Base-by-base conservation (phyloP, 2,329 filamentous ascomycete genomes). In the Colletotrichum somersetense region DNA sequence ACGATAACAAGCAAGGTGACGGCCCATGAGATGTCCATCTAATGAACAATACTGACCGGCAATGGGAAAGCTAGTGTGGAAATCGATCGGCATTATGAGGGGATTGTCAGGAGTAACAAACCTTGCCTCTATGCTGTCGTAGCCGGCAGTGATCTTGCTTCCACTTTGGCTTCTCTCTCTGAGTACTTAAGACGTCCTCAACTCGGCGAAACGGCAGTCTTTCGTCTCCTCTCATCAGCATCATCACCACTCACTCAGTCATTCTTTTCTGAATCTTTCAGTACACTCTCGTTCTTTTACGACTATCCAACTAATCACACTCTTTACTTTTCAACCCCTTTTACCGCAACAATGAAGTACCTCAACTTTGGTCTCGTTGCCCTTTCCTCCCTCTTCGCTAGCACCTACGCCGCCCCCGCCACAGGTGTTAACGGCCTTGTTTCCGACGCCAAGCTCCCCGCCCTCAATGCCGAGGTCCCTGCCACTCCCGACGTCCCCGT, bases 231-330 rank as follows among this genome's bases (percentile, higher is more conserved):
- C n/a, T 66, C 69, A 56, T 58, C 69, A 38, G 55, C 69, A 64
- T 16, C 69, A 69, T 55, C 33, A 58, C 69, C 69, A 30, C 65
- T 72, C 69, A 70, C 67, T 46, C 53, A 72, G 65, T 72, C 69
- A 63, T 40, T 72, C 69, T 40, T 72, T 69, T 44, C 38, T 44
- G 53, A 55, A 40, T 18, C 38, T 35, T 63, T 62, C 59, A 52
- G 58, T 50, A 16, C 48, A 46, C 33, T 48, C 33, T 53, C 69
- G 62, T 46, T 68, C 65, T 23, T 63, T 68, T 11, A 48, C 55
- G 20, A 42, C 40, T 5, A 30, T 52, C 46, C 68, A 63, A 71
- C 50, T 57, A 67, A 67, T n/a, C 52, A 63, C 68, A 55, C 26
- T 68, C 68, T 48, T 33, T 64, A 68, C 20, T 46, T 46, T 50